Base-by-base conservation (phyloP, 2,329 filamentous ascomycete species). In the Bipolaris gigantea region DNA sequence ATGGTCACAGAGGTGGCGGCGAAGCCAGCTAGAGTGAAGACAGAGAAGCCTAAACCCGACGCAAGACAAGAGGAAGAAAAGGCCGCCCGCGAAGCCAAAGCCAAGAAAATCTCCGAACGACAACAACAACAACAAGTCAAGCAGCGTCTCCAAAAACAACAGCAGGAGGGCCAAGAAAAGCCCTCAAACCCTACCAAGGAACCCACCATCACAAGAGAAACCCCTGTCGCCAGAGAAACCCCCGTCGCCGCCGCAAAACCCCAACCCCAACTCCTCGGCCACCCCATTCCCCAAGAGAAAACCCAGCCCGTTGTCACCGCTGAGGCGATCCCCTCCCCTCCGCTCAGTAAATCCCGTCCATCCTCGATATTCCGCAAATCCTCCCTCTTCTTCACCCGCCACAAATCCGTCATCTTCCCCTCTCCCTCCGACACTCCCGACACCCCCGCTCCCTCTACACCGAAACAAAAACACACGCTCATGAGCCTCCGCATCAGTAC, bases 401-500 rank as follows among this genome's bases (percentile, higher is more conserved):
- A 54, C 5, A 59, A 47, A 35, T 21, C 43, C 34, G 5, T 25
- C 30, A n/a, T 48, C 1, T 18, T 25, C 34, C 25, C 43, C 9
- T 5, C 42, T 33, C 16, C 43, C 5, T n/a, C 42, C 40, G 19
- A 48, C 16, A 27, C 25, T 8, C 6, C 25, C 6, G 7, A 9
- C 9, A 10, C 25, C 25, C 2, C 4, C 23, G 23, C 25, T 25
- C 1, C 23, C 27, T 6, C 58, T 32, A 59, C 18, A 9, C 15
- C 49, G 3, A 50, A 38, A 9, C 57, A 56, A 2, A 63, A 63
- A 27, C 60, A 64, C 34, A 10, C 54, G 1, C 41, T 63, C 38
- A 36, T 65, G 19, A 61, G 56, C 15, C 55, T 63, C 21, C 56
- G 56, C 19, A 55, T 63, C 45, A 56, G 36, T 36, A 58, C 54